A percentile compares a stretch with the other conserved stretches of the same genome.
These are phyloP conservation scores for Cladobotryum protrusum DNA, from an alignment of 2,329 filamentous ascomycete genomes.

Conservation along the genomic window DNA sequence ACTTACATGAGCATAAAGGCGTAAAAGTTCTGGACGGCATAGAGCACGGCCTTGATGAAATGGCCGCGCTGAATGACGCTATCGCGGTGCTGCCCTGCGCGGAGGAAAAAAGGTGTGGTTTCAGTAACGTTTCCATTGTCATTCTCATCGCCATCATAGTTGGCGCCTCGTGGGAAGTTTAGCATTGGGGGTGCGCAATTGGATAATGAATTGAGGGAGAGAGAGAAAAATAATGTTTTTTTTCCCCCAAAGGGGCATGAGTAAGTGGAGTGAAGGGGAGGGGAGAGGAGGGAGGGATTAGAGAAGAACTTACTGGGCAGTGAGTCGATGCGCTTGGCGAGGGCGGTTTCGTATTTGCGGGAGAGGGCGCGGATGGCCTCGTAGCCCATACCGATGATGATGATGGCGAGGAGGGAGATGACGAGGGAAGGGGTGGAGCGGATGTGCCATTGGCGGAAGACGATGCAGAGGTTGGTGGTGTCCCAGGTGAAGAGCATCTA, in stretches of 20 bases:
- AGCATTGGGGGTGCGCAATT: background rate
- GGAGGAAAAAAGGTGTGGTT: slow-evolving; percentile 56
- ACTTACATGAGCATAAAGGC: slow-evolving; percentile 98
- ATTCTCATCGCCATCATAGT: background rate
- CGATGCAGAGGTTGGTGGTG: slow-evolving; percentile 87
- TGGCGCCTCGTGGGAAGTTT: background rate
- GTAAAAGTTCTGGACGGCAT: slow-evolving; percentile 94
- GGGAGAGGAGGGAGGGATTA: slow-evolving; percentile 1
- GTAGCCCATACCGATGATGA: slow-evolving; percentile 84
- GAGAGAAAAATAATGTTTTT: background rate
- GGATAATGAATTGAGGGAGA: no score
- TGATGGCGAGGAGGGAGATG: slow-evolving; percentile 74
- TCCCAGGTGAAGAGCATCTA: slow-evolving; percentile 99
- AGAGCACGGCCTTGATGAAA: slow-evolving; percentile 73
- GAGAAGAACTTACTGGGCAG: slow-evolving; percentile 44
- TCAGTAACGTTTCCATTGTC: slow-evolving; percentile 45
- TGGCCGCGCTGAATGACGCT: slow-evolving; percentile 62
- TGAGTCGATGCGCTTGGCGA: slow-evolving; percentile 42
- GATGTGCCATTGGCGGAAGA: slow-evolving; percentile 89
- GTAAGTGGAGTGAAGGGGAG: background rate
- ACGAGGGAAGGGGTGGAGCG: slow-evolving; percentile 67
- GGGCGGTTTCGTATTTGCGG: slow-evolving; percentile 64
- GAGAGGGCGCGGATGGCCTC: slow-evolving; percentile 76
- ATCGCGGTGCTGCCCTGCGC: slow-evolving; percentile 65
- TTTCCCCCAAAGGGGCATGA: background rate